Base-by-base conservation (phyloP, 2,329 filamentous ascomycete species). In the Camptophora hylomeconis region DNA sequence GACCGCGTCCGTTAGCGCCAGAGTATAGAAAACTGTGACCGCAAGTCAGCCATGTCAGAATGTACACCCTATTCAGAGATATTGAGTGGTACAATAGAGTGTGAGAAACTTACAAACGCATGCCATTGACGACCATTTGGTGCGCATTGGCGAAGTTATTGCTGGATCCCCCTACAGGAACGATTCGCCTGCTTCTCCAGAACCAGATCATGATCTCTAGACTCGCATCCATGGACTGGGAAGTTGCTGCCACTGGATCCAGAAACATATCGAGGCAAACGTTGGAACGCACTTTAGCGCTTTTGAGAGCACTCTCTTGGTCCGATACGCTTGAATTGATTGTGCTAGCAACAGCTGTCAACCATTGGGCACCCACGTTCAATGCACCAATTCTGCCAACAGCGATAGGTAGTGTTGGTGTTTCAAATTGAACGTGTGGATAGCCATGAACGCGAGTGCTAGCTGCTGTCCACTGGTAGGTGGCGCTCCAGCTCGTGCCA, bases 141-240 rank as follows among this genome's bases (percentile, higher is more conserved):
- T 35, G n/a, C n/a, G n/a, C 13, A 14, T 35, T 35, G 10, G 30
- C 32, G 3, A 19, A 28, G 11, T 12, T 35, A 4, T 22, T 26
- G 1, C 18, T 26, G 14, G 26, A 22, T 11, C 30, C 28, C 11
- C 32, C 28, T 4, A 35, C 32, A 4, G 32, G 32, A 15, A 27
- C 30, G 9, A 35, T 28, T 7, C 18, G 9, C 8, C 24, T 28
- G 3, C 25, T 28, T 11, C 29, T 28, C 5, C 19, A 29, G 7
- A 33, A 17, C 31, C 31, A 33, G 14, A 33, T 28, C 31, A 33
- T 33, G 26, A 33, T 24, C 18, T 33, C 31, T 15, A 28, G 29
- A n/a, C 15, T 7, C 9, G 31, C 25, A 3, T 28, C 19, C 5
- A 24, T 20, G 25, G 25, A 13, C 20, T 12, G n/a, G 9, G 31